Conservation (phyloP, 2,329 filamentous ascomycete species). For the Nemania diffusa region DNA sequence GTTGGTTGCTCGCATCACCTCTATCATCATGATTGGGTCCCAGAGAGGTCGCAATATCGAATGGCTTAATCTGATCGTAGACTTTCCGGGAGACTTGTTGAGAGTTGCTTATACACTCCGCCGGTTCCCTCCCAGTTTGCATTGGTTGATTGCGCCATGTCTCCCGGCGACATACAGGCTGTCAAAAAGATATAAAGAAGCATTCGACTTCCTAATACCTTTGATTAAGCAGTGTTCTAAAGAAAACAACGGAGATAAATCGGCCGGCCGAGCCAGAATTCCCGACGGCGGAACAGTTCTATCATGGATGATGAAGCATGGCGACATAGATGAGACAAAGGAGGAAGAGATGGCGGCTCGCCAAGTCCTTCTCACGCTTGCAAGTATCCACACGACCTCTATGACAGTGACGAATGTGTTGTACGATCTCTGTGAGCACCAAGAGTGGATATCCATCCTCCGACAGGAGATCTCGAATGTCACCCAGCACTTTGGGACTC, state of each 20-base stretch:
- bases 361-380: constrained; percentile 27
- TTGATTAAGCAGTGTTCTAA: background rate
- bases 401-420: constrained; percentile 21
- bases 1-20: constrained; percentile 32
- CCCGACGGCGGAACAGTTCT: constrained; percentile 34
- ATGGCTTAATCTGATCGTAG: constrained; percentile 34
- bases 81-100: constrained; percentile 34
- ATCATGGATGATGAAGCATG: constrained; percentile 34
- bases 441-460: constrained; percentile 30
- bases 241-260: constrained; percentile 19
- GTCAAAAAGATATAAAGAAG: background rate
- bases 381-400: constrained; percentile 25
- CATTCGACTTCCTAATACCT: background rate
- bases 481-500: too few species aligned
- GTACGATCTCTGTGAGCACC: constrained; percentile 35
- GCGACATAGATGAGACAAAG: constrained; percentile 16
- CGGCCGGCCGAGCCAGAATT: constrained; percentile 7
- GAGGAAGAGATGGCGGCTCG: constrained; percentile 19
- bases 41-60: constrained; percentile 30
- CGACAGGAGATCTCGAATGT: constrained; percentile 31
- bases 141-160: constrained; percentile 52
- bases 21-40: constrained; percentile 34
- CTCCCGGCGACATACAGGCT: constrained; percentile 30
- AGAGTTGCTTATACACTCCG: constrained; percentile 28
- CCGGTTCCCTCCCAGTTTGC: constrained; percentile 33